A percentile compares a stretch with the other conserved stretches of the same genome.
Conservation (phyloP, 805 yeast species). For the Sugiyamaella lignohabitans region DNA sequence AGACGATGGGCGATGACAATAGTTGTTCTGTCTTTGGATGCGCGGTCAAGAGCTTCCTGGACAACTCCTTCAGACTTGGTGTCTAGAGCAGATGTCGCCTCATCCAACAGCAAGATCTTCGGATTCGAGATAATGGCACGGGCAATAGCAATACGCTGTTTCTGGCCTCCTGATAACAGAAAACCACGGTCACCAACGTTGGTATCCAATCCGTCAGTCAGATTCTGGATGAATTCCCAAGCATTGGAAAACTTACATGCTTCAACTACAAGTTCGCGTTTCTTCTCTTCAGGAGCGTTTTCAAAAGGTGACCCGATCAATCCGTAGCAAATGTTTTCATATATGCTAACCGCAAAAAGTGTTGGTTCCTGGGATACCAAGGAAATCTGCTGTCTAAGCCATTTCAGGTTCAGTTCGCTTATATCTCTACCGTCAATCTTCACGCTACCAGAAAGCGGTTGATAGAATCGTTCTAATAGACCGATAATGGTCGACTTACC, state of each 20-base stretch:
- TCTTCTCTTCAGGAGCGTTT: constrained; percentile 32
- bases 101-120: constrained; percentile 52
- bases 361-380: constrained; percentile 96
- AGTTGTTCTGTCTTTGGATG: constrained; percentile 38
- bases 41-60: constrained; percentile 35
- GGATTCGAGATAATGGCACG: constrained; percentile 62
- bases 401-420: constrained; percentile 60
- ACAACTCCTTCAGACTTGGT: constrained; percentile 38
- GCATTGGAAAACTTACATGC: constrained; percentile 35
- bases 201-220: constrained; percentile 79
- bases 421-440: constrained; percentile 81
- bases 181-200: constrained; percentile 55
- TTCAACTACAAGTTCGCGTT: constrained; percentile 32
- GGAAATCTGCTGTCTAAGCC: constrained; percentile 69
- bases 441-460: constrained; percentile 65
- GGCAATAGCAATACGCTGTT: constrained; percentile 66
- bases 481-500: constrained; percentile 88
- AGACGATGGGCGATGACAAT: constrained; percentile 53
- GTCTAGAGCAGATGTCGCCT: constrained; percentile 58
- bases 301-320: constrained; percentile 66
- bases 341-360: constrained; percentile 75
- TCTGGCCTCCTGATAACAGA: constrained; percentile 62
- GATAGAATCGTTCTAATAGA: constrained; percentile 81
- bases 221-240: constrained; percentile 39
- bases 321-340: constrained; percentile 85